Evolutionary conservation across 2,329 filamentous ascomycete genomes (phyloP).

Genomic region (Alternaria rosae): DNA sequence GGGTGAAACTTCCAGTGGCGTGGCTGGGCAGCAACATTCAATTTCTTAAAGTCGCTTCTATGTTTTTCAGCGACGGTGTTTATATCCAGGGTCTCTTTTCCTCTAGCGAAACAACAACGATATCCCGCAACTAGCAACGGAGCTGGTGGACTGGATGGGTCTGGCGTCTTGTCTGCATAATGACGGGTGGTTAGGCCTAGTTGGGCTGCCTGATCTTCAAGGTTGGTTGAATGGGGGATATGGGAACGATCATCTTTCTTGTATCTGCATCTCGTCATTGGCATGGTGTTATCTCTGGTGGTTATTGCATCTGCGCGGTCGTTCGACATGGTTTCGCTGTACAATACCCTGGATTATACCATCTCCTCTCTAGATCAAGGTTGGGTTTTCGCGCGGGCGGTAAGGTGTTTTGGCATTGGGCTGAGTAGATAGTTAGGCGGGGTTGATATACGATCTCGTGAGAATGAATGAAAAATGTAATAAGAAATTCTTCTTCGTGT

Average conservation of each 20-base stretch:
- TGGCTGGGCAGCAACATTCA: slow-evolving; percentile 27
- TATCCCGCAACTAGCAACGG: slow-evolving; percentile 19
- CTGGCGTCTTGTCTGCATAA: slow-evolving; percentile 8
- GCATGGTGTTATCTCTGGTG: slow-evolving; percentile 5
- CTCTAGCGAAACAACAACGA: slow-evolving; percentile 11
- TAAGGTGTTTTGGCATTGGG: background rate
- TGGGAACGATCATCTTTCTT: background rate
- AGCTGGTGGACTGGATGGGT: slow-evolving; percentile 15
- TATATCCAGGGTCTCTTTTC: slow-evolving; percentile 6
- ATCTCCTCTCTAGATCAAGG: slow-evolving; percentile 46
- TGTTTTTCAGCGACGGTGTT: slow-evolving; percentile 36
- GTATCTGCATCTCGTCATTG: slow-evolving; percentile 3
- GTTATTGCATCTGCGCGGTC: slow-evolving; percentile 7
- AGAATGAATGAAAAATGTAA: background rate
- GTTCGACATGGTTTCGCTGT: slow-evolving; percentile 31
- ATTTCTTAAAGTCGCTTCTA: slow-evolving; percentile 27
- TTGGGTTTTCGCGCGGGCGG: background rate
- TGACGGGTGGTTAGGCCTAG: slow-evolving; percentile 3
- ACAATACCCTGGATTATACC: slow-evolving; percentile 48
- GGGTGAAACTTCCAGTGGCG: slow-evolving; percentile 14
- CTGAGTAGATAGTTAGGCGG: background rate
- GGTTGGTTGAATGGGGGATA: background rate
- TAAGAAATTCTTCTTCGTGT: background rate
- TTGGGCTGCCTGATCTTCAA: slow-evolving; percentile 5
- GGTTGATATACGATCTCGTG: background rate